These are phyloP conservation scores for Backusella macrospora DNA, from an alignment of 192 early-diverging fungal genomes.

Conservation along the genomic window DNA sequence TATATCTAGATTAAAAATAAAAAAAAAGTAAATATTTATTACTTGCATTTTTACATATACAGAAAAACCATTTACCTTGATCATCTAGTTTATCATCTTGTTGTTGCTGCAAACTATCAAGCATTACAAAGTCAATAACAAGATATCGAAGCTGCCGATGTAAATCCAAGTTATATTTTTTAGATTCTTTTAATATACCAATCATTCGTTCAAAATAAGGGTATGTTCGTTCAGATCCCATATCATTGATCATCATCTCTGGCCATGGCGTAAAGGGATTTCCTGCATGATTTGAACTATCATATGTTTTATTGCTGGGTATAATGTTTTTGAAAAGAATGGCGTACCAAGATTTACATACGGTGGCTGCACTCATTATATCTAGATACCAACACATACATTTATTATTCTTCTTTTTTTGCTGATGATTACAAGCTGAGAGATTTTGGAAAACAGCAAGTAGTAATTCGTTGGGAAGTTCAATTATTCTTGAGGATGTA, in stretches of 20 bases:
- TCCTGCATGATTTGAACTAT: background rate
- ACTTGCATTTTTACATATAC: background rate
- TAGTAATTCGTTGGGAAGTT: background rate
- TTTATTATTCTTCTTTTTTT: background rate
- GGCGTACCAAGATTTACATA: constrained; percentile 7
- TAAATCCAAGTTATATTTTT: background rate
- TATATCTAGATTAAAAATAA: background rate
- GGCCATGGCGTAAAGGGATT: background rate
- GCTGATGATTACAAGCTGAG: background rate
- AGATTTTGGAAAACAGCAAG: background rate
- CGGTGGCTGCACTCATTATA: constrained; percentile 2
- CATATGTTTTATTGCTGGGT: background rate
- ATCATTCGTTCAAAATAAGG: background rate
- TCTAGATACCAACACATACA: constrained; percentile 6
- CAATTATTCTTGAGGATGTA: background rate
- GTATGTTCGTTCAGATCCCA: constrained; percentile 8
- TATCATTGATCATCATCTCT: constrained; percentile 4
- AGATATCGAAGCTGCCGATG: background rate
- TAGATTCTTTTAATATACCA: background rate
- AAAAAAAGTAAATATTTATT: background rate
- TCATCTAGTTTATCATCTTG: background rate
- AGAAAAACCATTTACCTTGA: background rate
- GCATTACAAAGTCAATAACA: constrained; percentile 6
- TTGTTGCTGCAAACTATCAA: background rate
- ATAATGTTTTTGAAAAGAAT: background rate